Conservation (phyloP, 305 asterid species). For the Solanum hybrid region DNA sequence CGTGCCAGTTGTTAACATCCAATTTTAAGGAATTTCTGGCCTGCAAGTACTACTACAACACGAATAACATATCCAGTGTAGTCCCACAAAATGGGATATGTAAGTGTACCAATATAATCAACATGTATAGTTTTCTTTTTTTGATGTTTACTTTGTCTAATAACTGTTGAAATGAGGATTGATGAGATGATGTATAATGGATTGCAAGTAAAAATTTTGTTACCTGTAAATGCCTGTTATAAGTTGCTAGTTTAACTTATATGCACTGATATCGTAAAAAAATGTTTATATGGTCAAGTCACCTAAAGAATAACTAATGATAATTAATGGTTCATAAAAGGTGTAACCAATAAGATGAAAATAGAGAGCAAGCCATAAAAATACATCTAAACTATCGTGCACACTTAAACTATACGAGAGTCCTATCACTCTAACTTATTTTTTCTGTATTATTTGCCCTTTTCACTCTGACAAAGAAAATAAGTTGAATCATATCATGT, state of each 20-base stretch:
- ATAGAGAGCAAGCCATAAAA: not conserved
- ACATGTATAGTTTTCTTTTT: slow-evolving; percentile 28
- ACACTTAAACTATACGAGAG: not conserved
- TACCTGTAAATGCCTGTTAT: not conserved
- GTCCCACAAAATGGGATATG: not conserved
- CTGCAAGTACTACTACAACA: not conserved
- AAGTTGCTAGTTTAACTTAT: not conserved
- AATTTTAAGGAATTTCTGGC: slow-evolving; percentile 1
- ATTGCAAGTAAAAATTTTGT: not conserved
- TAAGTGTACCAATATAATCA: not conserved
- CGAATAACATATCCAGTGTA: not conserved
- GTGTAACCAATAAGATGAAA: not conserved
- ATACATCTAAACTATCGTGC: not conserved
- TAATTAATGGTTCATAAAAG: not conserved
- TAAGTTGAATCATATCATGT: not conserved
- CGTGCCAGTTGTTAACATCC: not conserved
- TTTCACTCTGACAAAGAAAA: not conserved
- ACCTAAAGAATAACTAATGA: not conserved
- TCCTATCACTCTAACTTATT: not conserved
- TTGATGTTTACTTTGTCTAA: not conserved
- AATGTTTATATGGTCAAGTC: not conserved
- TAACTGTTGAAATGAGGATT: not conserved
- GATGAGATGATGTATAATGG: not conserved
- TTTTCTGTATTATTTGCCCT: too few species aligned
- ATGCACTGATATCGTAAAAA: too few species aligned